These are phyloP conservation scores for Pichia sp. DNA, from an alignment of 1,139 yeast genomes.

Conservation along the genomic window DNA sequence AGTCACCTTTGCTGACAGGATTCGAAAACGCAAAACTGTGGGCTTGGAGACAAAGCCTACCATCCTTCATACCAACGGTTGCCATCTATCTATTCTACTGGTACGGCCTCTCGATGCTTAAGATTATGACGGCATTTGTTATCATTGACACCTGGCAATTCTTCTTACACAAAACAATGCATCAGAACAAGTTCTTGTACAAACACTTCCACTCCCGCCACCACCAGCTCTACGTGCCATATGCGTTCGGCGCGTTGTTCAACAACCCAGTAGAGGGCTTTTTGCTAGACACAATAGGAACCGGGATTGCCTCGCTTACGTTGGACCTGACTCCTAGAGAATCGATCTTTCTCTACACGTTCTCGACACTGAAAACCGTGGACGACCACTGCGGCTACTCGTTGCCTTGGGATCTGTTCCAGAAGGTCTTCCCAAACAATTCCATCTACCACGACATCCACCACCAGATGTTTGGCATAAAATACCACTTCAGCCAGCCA, in stretches of 20 bases:
- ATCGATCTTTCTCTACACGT: slow-evolving; percentile 65
- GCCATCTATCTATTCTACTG: slow-evolving; percentile 48
- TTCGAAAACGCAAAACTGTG: slow-evolving; percentile 67
- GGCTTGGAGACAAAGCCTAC: slow-evolving; percentile 50
- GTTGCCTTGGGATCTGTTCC: slow-evolving; percentile 87
- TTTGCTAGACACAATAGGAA: slow-evolving; percentile 83
- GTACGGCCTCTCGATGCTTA: slow-evolving; percentile 53
- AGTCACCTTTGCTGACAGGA: slow-evolving; percentile 66
- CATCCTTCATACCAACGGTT: slow-evolving; percentile 44
- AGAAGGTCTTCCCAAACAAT: slow-evolving; percentile 84
- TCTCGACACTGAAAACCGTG: slow-evolving; percentile 92
- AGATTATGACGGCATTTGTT: slow-evolving; percentile 58
- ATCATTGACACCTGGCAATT: slow-evolving; percentile 95
- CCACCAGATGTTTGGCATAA: slow-evolving; percentile 94
- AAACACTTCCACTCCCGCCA: slow-evolving; percentile 87
- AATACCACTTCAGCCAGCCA: slow-evolving; percentile 93
- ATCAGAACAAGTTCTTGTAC: slow-evolving; percentile 70
- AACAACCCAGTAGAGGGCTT: slow-evolving; percentile 94
- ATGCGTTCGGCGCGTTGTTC: slow-evolving; percentile 93
- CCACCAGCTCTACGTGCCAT: slow-evolving; percentile 90
- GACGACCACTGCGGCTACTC: slow-evolving; percentile 98
- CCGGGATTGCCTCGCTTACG: slow-evolving; percentile 71
- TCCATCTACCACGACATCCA: slow-evolving; percentile 96
- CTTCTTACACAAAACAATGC: slow-evolving; percentile 85
- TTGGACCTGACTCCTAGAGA: slow-evolving; percentile 73